phyloP scores from a whole-genome alignment of 352 stramenopile genomes.

The Globisporangium irregulare region DNA sequence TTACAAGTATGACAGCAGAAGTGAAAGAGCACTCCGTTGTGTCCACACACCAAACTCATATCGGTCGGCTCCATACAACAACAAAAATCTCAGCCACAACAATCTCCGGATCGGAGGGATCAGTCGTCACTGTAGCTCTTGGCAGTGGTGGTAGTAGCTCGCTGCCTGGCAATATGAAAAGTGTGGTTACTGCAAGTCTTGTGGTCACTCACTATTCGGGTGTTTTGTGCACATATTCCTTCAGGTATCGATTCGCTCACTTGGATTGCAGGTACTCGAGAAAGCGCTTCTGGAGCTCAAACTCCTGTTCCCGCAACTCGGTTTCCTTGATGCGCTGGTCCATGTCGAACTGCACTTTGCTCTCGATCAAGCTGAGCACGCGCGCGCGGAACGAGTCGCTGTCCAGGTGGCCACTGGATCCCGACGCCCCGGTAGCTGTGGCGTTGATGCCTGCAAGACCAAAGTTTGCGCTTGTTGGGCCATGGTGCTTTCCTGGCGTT shows the following conservation, averaged over 20 bases:
- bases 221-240: not conserved
- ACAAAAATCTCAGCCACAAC: not conserved
- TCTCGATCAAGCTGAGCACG: conserved; percentile 72
- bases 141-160: not conserved
- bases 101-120: not conserved
- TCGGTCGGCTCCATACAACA: not conserved
- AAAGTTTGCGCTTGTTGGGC: not conserved
- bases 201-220: not conserved
- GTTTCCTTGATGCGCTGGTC: conserved; percentile 74
- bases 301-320: conserved; percentile 73
- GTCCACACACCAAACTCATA: not conserved
- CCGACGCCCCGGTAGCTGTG: not conserved
- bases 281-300: conserved; percentile 80
- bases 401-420: conserved; percentile 19
- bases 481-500: not conserved
- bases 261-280: conserved; percentile 82
- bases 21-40: not conserved
- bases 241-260: conserved; percentile 17
- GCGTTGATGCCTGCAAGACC: not conserved
- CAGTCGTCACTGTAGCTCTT: not conserved
- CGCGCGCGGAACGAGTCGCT: conserved; percentile 55
- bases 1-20: not conserved
- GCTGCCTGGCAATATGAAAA: not conserved
- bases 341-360: conserved; percentile 84
- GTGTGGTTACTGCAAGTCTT: not conserved